Conservation (phyloP, 495 filamentous ascomycete species). For the Neurospora intermedia region DNA sequence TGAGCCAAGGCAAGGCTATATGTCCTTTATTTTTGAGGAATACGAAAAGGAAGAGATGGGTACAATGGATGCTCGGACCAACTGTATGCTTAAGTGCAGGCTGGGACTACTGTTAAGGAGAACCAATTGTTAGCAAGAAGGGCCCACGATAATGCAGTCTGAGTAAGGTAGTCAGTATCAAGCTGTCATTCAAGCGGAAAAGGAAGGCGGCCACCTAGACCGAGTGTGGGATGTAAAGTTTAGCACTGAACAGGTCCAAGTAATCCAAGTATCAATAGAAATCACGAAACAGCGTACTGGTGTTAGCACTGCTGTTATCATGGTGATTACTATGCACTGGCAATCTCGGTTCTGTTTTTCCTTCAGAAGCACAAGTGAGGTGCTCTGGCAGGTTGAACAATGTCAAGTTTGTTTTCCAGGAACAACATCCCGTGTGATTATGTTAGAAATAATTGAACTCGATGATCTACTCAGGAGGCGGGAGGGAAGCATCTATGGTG, state of each 20-base stretch:
- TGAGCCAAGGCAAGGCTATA: not conserved
- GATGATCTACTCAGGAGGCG: not conserved
- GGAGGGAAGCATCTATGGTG: not conserved
- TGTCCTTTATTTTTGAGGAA: not conserved
- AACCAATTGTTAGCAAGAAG: not conserved
- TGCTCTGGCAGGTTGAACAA: not conserved
- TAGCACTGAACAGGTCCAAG: not conserved
- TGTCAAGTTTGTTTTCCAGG: not conserved
- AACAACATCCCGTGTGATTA: not conserved
- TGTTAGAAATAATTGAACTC: not conserved
- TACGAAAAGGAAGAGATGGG: not conserved
- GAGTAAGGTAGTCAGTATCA: not conserved
- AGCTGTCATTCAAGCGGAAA: not conserved
- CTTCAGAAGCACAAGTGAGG: not conserved
- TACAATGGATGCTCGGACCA: not conserved
- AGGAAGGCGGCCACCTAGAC: not conserved
- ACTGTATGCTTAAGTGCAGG: not conserved
- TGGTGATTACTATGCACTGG: not conserved
- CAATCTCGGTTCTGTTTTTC: not conserved
- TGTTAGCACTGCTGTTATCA: not conserved
- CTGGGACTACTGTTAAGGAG: not conserved
- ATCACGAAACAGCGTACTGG: not conserved
- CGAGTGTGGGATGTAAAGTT: not conserved
- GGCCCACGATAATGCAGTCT: not conserved
- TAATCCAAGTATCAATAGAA: not conserved